Evolutionary conservation across 2,329 filamentous ascomycete genomes (phyloP), one percentile per base, ranked within the genome.

Genomic region (Orbilia oligospora): DNA sequence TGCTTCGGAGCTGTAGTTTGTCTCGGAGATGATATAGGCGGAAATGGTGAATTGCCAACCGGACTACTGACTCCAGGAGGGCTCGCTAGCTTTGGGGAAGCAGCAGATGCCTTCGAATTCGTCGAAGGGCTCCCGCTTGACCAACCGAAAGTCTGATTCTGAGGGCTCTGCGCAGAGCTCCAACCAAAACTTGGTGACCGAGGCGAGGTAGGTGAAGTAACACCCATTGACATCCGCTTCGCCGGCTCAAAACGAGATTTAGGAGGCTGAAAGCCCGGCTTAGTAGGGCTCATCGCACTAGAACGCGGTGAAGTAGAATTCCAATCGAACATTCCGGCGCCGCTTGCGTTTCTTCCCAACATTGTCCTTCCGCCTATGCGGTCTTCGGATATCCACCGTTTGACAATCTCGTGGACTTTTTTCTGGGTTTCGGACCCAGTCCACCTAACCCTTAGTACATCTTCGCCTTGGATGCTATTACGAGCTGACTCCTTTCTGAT

Each of bases 271-370:
- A 78, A 78, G 18, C 18, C 55, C 9, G 75, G 69, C 20, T 61
- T 63, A 5, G 55, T 56, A 9, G 75, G 75, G 49, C 75, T 78
- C 33, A 56, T 71, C 16, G 58, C 48, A 10, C 51, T 64, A 14
- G 61, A 68, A 41, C 49, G 58, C 33, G 75, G 68, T 1, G 75
- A 67, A 58, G 44, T 81, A 70, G 71, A 82, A 77, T 82, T 82
- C 81, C 82, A 80, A 75, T 81, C 77, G 76, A 79, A 71, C 66
- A 68, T 69, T 71, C 73, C 78, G 20, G 53, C 68, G 12, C 56
- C 41, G 58, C 66, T 80, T 76, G 61, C 64, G 53, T 53, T 53
- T 44, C 65, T 53, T 18, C 70, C 76, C 33, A 79, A 46, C 30
- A 71, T 58, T 14, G 76, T 67, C 18, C 69, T 71, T 10, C 69